These are phyloP conservation scores for Phaeotremella fagi DNA, from an alignment of 768 basidiomycete genomes.

Conservation along the genomic window DNA sequence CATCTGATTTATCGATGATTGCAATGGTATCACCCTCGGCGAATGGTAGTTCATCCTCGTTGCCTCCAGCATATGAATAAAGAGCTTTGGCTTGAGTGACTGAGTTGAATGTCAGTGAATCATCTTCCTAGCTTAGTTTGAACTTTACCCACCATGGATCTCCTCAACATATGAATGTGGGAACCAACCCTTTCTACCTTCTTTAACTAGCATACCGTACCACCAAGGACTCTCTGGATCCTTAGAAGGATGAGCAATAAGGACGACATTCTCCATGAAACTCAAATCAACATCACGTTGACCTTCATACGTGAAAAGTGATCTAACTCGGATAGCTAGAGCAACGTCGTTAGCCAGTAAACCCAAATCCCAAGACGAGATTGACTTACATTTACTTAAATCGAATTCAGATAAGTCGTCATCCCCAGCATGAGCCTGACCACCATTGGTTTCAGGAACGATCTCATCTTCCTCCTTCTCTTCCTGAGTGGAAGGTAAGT, in stretches of 20 bases:
- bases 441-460: slow-evolving; percentile 47
- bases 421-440: slow-evolving; percentile 56
- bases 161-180: slow-evolving; percentile 81
- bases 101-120: slow-evolving; percentile 10
- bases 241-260: slow-evolving; percentile 80
- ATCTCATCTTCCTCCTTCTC: slow-evolving; percentile 50
- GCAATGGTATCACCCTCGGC: slow-evolving; percentile 69
- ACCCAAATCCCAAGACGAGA: too few species aligned
- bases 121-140: background rate
- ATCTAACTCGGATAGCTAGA: slow-evolving; percentile 67
- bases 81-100: slow-evolving; percentile 69
- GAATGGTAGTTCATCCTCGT: slow-evolving; percentile 79
- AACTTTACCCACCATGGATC: slow-evolving; percentile 58
- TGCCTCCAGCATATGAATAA: slow-evolving; percentile 67
- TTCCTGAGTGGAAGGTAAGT: slow-evolving; percentile 53
- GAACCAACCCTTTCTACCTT: slow-evolving; percentile 76
- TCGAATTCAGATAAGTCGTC: slow-evolving; percentile 50
- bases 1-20: slow-evolving; percentile 76
- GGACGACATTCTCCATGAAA: slow-evolving; percentile 72
- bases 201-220: slow-evolving; percentile 68
- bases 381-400: slow-evolving; percentile 36
- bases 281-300: slow-evolving; percentile 82
- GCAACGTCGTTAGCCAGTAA: background rate
- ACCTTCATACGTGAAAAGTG: slow-evolving; percentile 78
- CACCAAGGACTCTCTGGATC: slow-evolving; percentile 80